A percentile compares a stretch with the other conserved stretches of the same genome.
Evolutionary conservation across 2,329 filamentous ascomycete species (phyloP).

Genomic region (Beauveria rudraprayagi): DNA sequence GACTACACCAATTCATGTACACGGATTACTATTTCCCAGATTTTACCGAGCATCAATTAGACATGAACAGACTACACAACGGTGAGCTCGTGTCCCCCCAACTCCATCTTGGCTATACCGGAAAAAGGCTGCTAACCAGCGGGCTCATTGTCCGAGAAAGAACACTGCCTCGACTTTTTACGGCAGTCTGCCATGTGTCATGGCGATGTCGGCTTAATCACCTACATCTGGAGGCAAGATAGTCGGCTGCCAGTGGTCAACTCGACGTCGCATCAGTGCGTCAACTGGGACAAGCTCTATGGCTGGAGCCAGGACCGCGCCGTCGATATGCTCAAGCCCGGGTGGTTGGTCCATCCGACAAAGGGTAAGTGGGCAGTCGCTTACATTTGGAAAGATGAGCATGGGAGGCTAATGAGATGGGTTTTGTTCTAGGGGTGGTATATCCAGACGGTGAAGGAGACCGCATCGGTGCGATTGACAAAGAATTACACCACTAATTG

Average conservation of each 20-base stretch:
- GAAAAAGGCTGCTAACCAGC: background rate
- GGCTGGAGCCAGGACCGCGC: conserved; percentile 7
- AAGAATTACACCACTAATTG: background rate
- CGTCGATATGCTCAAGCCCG: conserved; percentile 4
- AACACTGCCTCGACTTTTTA: conserved; percentile 7
- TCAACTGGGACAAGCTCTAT: conserved; percentile 8
- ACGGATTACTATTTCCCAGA: conserved; percentile 4
- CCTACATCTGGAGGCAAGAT: conserved; percentile 5
- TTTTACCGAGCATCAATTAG: conserved; percentile 1
- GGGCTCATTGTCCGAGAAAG: background rate
- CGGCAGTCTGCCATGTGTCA: conserved; percentile 10
- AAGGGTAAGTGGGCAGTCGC: background rate
- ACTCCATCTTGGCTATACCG: no score
- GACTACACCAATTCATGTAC: conserved; percentile 11
- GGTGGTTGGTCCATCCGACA: conserved; percentile 8
- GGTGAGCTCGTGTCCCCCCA: background rate
- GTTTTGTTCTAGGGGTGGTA: background rate
- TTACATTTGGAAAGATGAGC: background rate
- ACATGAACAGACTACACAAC: conserved; percentile 6
- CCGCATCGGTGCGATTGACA: conserved; percentile 5
- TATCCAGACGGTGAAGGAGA: conserved; percentile 4
- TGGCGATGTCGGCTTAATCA: conserved; percentile 8
- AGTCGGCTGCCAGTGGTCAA: conserved; percentile 1
- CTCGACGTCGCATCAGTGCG: conserved; percentile 7
- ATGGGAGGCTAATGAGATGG: background rate